Conservation (phyloP, 495 filamentous ascomycete species). For the Podospora tetraspora region DNA sequence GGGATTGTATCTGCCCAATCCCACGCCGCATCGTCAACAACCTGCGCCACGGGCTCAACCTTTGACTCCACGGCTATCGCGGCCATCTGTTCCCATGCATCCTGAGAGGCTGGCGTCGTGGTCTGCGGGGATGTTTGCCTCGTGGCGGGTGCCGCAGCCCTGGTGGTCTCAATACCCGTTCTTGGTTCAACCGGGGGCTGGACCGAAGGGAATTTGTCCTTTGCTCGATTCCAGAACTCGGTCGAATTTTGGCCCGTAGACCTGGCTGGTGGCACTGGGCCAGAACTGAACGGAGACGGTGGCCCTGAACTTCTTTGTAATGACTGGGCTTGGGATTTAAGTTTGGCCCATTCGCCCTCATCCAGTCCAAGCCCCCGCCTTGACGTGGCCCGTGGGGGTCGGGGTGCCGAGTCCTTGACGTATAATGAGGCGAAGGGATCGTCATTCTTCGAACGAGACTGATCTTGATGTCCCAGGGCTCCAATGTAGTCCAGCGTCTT, state of each 20-base stretch:
- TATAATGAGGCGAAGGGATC: not conserved
- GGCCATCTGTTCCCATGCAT: not conserved
- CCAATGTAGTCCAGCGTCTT: not conserved
- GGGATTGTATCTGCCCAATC: constrained; percentile 13
- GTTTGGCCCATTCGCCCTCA: not conserved
- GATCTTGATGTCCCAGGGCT: not conserved
- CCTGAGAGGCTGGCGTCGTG: not conserved
- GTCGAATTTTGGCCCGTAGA: not conserved
- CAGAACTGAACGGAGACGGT: not conserved
- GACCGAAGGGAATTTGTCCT: not conserved
- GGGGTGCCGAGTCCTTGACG: not conserved
- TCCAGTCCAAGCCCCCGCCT: not conserved
- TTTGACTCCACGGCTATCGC: not conserved
- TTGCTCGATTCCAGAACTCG: constrained; percentile 10
- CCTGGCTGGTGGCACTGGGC: not conserved
- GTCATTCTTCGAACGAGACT: not conserved
- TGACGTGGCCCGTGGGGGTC: not conserved
- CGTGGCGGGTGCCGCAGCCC: not conserved
- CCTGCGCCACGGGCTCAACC: not conserved
- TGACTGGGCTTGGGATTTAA: not conserved
- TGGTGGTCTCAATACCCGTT: not conserved
- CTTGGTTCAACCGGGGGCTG: not conserved
- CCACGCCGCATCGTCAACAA: not conserved
- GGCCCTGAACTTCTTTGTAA: not conserved
- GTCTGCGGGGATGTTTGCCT: not conserved